A percentile compares a stretch with the other conserved stretches of the same genome.
Evolutionary conservation across 352 stramenopile species (phyloP).

Genomic region (Pythium pectinolyticum): DNA sequence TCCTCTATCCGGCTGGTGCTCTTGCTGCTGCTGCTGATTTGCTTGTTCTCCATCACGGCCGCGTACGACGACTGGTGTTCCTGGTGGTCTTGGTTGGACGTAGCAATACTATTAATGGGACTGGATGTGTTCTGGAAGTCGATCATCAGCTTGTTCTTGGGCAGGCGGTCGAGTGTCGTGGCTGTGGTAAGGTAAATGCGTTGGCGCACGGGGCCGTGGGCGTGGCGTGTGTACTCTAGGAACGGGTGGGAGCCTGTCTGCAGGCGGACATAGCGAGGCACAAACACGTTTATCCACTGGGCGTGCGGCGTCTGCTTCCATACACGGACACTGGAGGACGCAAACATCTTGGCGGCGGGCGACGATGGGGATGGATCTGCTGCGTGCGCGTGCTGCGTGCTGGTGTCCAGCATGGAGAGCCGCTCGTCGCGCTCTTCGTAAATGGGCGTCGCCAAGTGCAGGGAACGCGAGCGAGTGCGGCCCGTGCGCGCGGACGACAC

Average conservation of each 20-base stretch:
- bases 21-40: no score
- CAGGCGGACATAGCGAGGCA: conserved; percentile 57
- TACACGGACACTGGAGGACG: conserved; percentile 42
- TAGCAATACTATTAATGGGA: no score
- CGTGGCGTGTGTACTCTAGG: conserved; percentile 64
- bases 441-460: conserved; percentile 13
- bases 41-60: conserved; percentile 2
- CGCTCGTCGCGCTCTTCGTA: conserved; percentile 22
- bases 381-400: conserved; percentile 12
- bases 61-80: not conserved
- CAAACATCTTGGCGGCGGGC: conserved; percentile 44
- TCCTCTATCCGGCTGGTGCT: conserved; percentile 25
- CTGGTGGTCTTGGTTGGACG: conserved; percentile 6
- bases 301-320: conserved; percentile 67
- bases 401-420: conserved; percentile 22
- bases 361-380: conserved; percentile 25
- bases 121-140: conserved; percentile 45
- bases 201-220: conserved; percentile 56
- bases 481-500: conserved; percentile 10
- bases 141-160: conserved; percentile 70
- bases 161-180: conserved; percentile 56
- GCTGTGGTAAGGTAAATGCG: conserved; percentile 60
- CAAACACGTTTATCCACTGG: conserved; percentile 80
- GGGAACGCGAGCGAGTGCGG: conserved; percentile 21
- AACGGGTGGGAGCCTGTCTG: conserved; percentile 61